Evolutionary conservation across 208 protist genomes (phyloP).

Genomic region (Strigomonas culicis): DNA sequence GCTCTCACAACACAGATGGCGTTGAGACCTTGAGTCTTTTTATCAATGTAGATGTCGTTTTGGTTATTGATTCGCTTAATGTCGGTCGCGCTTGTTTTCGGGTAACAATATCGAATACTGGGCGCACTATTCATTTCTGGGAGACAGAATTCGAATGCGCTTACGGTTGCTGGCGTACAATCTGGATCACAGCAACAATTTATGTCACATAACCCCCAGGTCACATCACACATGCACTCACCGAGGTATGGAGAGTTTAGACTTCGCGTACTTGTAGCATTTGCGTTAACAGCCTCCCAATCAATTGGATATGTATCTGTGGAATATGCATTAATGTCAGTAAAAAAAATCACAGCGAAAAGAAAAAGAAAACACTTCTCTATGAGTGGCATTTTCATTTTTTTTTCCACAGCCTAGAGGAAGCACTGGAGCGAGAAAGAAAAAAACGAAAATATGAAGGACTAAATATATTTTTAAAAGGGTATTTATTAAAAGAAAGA

Average conservation of each 20-base stretch:
- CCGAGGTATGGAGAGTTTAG: constrained; percentile 75
- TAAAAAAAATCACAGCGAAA: constrained; percentile 11
- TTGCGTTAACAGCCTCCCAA: constrained; percentile 32
- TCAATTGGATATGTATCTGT: constrained; percentile 3
- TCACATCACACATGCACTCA: constrained; percentile 71
- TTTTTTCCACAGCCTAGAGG: not conserved
- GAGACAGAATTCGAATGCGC: constrained; percentile 48
- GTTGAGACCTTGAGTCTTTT: constrained; percentile 22
- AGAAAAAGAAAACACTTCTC: constrained; percentile 5
- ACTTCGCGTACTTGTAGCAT: constrained; percentile 28
- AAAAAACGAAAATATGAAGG: not conserved
- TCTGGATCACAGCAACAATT: constrained; percentile 81
- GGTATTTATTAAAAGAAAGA: too few species aligned
- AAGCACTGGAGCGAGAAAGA: not conserved
- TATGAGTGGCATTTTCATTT: too few species aligned
- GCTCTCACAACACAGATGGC: constrained; percentile 57
- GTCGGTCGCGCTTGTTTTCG: constrained; percentile 25
- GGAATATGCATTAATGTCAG: constrained; percentile 12
- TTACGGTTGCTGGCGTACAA: constrained; percentile 28
- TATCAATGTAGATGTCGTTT: constrained; percentile 35
- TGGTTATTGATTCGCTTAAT: constrained; percentile 37
- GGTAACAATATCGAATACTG: constrained; percentile 56
- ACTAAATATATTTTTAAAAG: too few species aligned
- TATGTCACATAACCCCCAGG: constrained; percentile 55
- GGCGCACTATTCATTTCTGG: constrained; percentile 44